Conservation (phyloP, 2,329 filamentous ascomycete species). For the Knufia petricola region DNA sequence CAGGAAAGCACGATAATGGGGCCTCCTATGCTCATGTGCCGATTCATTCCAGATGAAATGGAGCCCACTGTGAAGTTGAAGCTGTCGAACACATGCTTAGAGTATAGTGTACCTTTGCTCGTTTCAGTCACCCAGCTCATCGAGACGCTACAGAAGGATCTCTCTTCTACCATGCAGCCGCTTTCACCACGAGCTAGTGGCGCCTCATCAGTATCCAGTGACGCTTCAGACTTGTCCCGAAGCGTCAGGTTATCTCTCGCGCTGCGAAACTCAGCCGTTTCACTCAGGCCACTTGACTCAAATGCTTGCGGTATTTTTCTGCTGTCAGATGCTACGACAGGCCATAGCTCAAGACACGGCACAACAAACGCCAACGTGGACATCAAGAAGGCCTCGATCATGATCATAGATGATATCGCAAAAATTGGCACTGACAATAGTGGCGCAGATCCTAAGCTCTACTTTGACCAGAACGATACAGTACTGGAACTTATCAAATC, state of each 20-base stretch:
- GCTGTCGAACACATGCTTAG: slow-evolving; percentile 70
- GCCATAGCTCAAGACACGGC: slow-evolving; percentile 55
- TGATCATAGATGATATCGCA: slow-evolving; percentile 68
- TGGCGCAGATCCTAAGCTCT: slow-evolving; percentile 26
- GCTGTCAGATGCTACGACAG: slow-evolving; percentile 65
- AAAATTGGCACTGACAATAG: slow-evolving; percentile 29
- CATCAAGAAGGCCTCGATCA: slow-evolving; percentile 69
- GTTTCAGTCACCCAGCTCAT: slow-evolving; percentile 67
- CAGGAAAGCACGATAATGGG: slow-evolving; percentile 26
- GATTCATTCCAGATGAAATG: slow-evolving; percentile 88
- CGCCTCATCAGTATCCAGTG: slow-evolving; percentile 14
- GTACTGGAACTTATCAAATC: slow-evolving; percentile 44
- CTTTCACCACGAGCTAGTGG: slow-evolving; percentile 46
- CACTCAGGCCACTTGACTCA: slow-evolving; percentile 69
- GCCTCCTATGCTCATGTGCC: slow-evolving; percentile 65
- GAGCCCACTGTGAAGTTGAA: slow-evolving; percentile 85
- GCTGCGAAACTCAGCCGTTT: slow-evolving; percentile 70
- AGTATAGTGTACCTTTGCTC: slow-evolving; percentile 77
- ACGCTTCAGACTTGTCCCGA: slow-evolving; percentile 31
- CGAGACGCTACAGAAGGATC: slow-evolving; percentile 60
- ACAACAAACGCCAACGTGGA: slow-evolving; percentile 56
- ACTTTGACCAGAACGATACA: slow-evolving; percentile 33
- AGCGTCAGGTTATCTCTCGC: slow-evolving; percentile 49
- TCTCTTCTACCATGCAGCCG: slow-evolving; percentile 32
- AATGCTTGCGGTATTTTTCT: slow-evolving; percentile 69